These are phyloP conservation scores for Colletotrichum horii DNA, from an alignment of 2,329 filamentous ascomycete species.

Conservation along the genomic window DNA sequence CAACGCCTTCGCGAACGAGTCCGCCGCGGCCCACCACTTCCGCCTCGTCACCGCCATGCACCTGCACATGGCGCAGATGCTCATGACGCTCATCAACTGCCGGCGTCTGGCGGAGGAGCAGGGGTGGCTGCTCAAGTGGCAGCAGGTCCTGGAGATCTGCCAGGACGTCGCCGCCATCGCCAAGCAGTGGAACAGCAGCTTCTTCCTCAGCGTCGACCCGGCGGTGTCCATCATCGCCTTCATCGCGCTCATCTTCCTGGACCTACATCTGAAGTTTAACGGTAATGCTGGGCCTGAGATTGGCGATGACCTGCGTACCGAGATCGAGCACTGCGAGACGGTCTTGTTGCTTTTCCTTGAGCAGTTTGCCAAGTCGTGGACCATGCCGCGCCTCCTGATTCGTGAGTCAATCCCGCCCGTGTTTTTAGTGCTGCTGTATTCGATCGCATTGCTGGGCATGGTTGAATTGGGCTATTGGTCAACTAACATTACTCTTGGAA, in stretches of 20 bases:
- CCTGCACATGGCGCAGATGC: conserved; percentile 16
- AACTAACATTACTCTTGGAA: background rate
- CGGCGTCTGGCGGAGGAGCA: background rate
- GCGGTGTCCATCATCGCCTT: background rate
- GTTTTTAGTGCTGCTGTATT: background rate
- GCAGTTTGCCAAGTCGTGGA: conserved; percentile 21
- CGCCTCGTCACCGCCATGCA: conserved; percentile 20
- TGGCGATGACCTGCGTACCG: background rate
- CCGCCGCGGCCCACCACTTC: background rate
- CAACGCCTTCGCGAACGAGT: conserved; percentile 17
- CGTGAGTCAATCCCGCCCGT: background rate
- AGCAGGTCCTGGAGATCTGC: conserved; percentile 18
- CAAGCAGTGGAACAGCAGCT: background rate
- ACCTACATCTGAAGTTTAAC: background rate
- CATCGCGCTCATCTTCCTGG: background rate
- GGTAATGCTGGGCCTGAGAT: background rate
- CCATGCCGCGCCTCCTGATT: conserved; percentile 16
- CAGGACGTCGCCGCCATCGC: conserved; percentile 16
- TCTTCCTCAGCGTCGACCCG: background rate
- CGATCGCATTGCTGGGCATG: background rate
- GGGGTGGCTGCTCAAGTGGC: conserved; percentile 19
- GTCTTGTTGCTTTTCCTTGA: conserved; percentile 16
- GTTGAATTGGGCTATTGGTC: rapidly evolving
- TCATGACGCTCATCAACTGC: conserved; percentile 14
- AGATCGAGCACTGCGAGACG: conserved; percentile 6